These are phyloP conservation scores for Calycina herbarum DNA, from an alignment of 2,329 filamentous ascomycete species.

Conservation along the genomic window DNA sequence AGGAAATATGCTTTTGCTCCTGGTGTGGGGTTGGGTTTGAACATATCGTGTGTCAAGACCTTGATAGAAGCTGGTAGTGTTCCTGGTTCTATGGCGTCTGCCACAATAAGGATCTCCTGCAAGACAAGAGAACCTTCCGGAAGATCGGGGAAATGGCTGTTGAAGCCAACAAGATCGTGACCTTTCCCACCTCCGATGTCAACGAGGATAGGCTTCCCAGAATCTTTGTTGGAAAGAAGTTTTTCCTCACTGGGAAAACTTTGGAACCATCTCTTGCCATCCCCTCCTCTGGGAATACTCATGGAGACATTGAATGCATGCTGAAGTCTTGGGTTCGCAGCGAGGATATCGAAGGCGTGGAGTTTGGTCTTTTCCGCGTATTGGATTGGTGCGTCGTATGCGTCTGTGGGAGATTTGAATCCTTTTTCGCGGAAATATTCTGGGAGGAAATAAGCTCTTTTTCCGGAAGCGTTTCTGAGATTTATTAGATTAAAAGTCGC, in stretches of 20 bases:
- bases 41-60: slow-evolving; percentile 37
- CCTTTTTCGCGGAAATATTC: slow-evolving; percentile 16
- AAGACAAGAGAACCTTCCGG: background rate
- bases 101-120: background rate
- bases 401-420: slow-evolving; percentile 18
- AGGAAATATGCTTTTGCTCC: slow-evolving; percentile 39
- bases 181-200: background rate
- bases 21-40: slow-evolving; percentile 37
- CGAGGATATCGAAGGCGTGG: slow-evolving; percentile 22
- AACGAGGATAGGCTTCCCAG: background rate
- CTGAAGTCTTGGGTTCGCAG: slow-evolving; percentile 17
- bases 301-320: slow-evolving; percentile 22
- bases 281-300: slow-evolving; percentile 11
- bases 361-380: slow-evolving; percentile 16
- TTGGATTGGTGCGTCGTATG: slow-evolving; percentile 22
- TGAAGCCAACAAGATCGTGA: background rate
- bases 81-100: background rate
- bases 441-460: slow-evolving; percentile 15
- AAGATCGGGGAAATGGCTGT: background rate
- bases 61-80: slow-evolving; percentile 27
- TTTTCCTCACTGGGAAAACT: background rate
- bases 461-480: slow-evolving; percentile 13
- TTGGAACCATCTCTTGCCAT: background rate
- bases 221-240: background rate
- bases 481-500: background rate